These are phyloP conservation scores for Arthroderma sp. DNA, from an alignment of 2,329 filamentous ascomycete species.

Conservation along the genomic window DNA sequence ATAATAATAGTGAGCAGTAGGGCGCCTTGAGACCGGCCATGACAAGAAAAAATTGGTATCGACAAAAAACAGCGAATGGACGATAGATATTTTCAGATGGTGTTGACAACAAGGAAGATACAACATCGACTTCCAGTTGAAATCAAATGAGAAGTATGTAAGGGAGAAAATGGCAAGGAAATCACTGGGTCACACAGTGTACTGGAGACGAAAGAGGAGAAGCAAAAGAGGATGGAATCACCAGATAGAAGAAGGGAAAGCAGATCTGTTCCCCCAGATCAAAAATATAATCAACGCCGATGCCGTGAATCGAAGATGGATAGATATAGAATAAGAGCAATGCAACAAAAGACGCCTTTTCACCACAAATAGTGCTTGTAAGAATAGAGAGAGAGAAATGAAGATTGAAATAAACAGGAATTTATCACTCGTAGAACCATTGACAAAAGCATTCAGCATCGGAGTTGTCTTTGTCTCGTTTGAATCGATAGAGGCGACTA, in stretches of 20 bases:
- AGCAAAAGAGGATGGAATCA: neutral
- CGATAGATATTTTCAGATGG: too few species aligned
- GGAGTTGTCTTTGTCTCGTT: neutral
- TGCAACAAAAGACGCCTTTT: too few species aligned
- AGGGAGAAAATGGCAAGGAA: neutral
- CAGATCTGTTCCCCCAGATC: neutral
- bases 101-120: neutral
- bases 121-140: neutral
- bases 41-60: neutral
- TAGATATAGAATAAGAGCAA: neutral
- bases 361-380: neutral
- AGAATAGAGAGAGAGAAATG: neutral
- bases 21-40: neutral
- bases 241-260: neutral
- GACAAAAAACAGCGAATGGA: too few species aligned
- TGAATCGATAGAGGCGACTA: too few species aligned
- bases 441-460: slow-evolving; percentile 8
- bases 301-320: neutral
- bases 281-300: slow-evolving; percentile 1
- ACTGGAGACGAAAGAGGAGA: neutral
- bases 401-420: neutral
- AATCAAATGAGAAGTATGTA: neutral
- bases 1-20: too few species aligned
- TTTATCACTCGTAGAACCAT: slow-evolving; percentile 9
- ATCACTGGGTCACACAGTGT: neutral